Base-by-base conservation (phyloP, 1,284 basidiomycete genomes). In the Dichomitus squalens region DNA sequence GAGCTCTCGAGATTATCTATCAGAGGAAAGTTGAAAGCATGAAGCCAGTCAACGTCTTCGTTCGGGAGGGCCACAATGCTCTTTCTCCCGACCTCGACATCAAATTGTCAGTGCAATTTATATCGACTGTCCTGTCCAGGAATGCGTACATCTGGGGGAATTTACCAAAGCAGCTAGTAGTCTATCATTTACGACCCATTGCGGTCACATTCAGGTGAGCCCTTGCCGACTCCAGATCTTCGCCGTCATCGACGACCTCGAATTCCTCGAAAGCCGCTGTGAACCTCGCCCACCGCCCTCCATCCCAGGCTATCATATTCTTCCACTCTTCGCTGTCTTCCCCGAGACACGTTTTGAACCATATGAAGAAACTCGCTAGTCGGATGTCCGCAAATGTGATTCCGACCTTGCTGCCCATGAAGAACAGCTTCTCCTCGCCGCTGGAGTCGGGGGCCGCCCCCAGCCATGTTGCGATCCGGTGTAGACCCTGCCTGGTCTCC, bases 241-340 rank as follows among this genome's bases (percentile, higher is more conserved):
- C 53, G 14, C 53, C 58, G 2, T 35, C 49, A 8, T 59, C 54
- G 3, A 60, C 57, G 11, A 29, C 36, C 43, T 65, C 70, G 57
- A 73, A 76, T 46, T 68, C 61, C 49, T 70, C 68, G 52, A 78
- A 71, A 21, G 63, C 63, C 18, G 69, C 69, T 38, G 74, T 35
- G 9, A 75, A 66, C 49, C 54, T 66, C 14, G 33, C 70, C 78
- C 79, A 80, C 25, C 74, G 65, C 2, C 77, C 79, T 7, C 66
- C 71, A 58, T 76, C 64, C 73, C 72, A 75, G 4, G 53, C 61
- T 38, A 46, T 49, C 2, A 80, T 52, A 21, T 71, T 69, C 60
- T 66, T 67, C 79, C 79, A 80, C 57, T 76, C 70, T 49, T 65
- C 49, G 39, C 71, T 73, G 7, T 77, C 74, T 52, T 73, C 71